phyloP scores from a whole-genome alignment of 441 rosid genomes.

The Codiaeum variegatum region DNA sequence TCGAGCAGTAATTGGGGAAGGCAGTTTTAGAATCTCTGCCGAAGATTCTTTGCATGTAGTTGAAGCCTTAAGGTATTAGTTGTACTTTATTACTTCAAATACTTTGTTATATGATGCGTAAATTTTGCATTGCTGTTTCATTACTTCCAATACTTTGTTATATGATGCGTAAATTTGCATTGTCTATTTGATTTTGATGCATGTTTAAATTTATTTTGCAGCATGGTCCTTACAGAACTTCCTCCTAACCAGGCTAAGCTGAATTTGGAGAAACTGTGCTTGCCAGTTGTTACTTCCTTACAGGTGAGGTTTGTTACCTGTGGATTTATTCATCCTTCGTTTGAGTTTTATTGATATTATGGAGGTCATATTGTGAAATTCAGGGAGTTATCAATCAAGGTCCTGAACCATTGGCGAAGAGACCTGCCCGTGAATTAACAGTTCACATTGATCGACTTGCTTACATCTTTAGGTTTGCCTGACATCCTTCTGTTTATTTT shows the following conservation, averaged over 20 bases:
- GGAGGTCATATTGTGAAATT: slow-evolving; percentile 24
- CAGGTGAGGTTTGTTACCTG: slow-evolving; percentile 49
- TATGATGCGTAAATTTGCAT: slow-evolving; percentile 13
- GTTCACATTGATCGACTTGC: slow-evolving; percentile 96
- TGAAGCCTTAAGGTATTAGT: slow-evolving; percentile 81
- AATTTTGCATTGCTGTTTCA: no score
- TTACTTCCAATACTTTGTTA: slow-evolving; percentile 10
- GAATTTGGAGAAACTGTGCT: slow-evolving; percentile 80
- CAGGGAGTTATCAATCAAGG: slow-evolving; percentile 81
- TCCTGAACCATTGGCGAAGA: slow-evolving; percentile 76
- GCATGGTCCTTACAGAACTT: slow-evolving; percentile 94
- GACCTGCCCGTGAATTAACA: slow-evolving; percentile 87
- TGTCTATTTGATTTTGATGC: slow-evolving; percentile 26
- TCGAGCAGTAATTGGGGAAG: slow-evolving; percentile 77
- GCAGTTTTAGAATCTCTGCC: slow-evolving; percentile 80
- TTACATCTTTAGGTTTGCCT: slow-evolving; percentile 81
- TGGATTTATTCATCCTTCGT: slow-evolving; percentile 19
- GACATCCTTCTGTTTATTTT: slow-evolving; percentile 15
- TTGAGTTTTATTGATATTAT: slow-evolving; percentile 23
- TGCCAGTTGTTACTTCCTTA: slow-evolving; percentile 79
- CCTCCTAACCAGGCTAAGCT: slow-evolving; percentile 81
- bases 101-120: slow-evolving; percentile 16
- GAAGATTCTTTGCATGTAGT: slow-evolving; percentile 92
- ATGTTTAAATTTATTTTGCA: slow-evolving; percentile 38
- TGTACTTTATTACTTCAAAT: slow-evolving; percentile 14